Evolutionary conservation across 129 eudicot genomes (phyloP), one percentile per base, ranked within the genome.

Genomic region (Ambrosia trifida): DNA sequence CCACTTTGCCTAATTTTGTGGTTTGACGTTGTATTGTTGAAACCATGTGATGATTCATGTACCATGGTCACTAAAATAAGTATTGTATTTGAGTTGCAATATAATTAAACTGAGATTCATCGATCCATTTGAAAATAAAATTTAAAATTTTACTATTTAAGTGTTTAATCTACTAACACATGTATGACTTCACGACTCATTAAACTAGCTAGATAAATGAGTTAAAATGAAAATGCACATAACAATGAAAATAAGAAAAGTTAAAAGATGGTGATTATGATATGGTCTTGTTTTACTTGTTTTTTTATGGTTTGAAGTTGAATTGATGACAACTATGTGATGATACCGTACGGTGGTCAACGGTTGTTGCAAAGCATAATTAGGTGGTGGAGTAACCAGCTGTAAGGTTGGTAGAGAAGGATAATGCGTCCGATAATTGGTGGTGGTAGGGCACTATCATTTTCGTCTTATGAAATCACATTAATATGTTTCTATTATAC

Each of bases 391-490:
- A 32, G 66, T 61, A 20, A 35, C 66, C 66, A 61, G 66, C 44
- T 61, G 66, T 61, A 61, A 32, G 66, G 44, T 60, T 60, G 66
- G 66, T 33, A 44, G 45, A 13, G 44, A 33, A 32, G 20, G 66
- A 60, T 60, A 60, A 35, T 33, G 44, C 11, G 7, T 14, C 45
- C 12, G 24, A 61, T 32, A 32, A 32, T 60, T 32, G 45, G 24
- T 61, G 66, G 66, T 33, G 65, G 65, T 59, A 59, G 65, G 65
- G 11, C 65, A 59, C 65, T 59, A 59, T 31, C 62, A 56, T 56
- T 56, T 52, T 7, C 3, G 31, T 53, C 60, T 53, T 2, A 17
- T 53, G 24, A 54, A 54, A 54, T 30, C 40, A 12, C 40, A 30
- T 59, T 59, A 19, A 54, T n/a, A n/a, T n/a, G n/a, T n/a, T n/a